These are phyloP conservation scores for Diplodia mutila DNA, from an alignment of 2,329 filamentous ascomycete genomes.

Conservation along the genomic window DNA sequence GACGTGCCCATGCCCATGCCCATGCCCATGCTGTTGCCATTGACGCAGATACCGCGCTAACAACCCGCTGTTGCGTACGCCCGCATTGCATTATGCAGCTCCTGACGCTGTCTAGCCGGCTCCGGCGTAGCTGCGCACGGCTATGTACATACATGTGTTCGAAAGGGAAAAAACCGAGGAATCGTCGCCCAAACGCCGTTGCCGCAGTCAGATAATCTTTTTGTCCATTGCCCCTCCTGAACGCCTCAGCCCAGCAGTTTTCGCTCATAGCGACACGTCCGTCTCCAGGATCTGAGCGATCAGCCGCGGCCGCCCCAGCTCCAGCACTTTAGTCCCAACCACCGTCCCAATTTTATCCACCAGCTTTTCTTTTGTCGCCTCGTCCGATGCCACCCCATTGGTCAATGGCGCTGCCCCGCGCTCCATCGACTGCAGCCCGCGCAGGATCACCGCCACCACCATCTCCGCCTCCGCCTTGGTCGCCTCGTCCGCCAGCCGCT, in stretches of 20 bases:
- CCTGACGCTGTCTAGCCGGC: neutral
- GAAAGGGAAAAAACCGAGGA: neutral
- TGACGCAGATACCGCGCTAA: neutral
- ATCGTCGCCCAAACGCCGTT: slow-evolving; percentile 7
- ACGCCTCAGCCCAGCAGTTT: slow-evolving; percentile 5
- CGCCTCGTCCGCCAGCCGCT: slow-evolving; percentile 58
- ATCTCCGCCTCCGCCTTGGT: slow-evolving; percentile 63
- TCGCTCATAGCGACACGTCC: slow-evolving; percentile 25
- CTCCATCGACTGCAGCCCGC: slow-evolving; percentile 59
- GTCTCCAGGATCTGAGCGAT: slow-evolving; percentile 44
- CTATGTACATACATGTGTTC: neutral
- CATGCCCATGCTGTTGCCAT: neutral
- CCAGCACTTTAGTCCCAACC: slow-evolving; percentile 46
- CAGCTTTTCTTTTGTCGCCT: slow-evolving; percentile 46
- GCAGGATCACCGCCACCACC: slow-evolving; percentile 61
- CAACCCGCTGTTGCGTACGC: neutral
- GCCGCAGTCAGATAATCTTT: neutral
- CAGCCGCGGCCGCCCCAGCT: slow-evolving; percentile 42
- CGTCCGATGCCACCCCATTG: slow-evolving; percentile 49
- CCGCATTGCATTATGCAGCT: slow-evolving; percentile 14
- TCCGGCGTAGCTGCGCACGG: neutral
- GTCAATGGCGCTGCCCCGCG: slow-evolving; percentile 28
- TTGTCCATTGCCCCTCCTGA: slow-evolving; percentile 4
- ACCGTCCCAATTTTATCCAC: slow-evolving; percentile 51
- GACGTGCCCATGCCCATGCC: neutral